Base-by-base conservation (phyloP, 78 protist genomes). In the Dictyostelium purpureum region DNA sequence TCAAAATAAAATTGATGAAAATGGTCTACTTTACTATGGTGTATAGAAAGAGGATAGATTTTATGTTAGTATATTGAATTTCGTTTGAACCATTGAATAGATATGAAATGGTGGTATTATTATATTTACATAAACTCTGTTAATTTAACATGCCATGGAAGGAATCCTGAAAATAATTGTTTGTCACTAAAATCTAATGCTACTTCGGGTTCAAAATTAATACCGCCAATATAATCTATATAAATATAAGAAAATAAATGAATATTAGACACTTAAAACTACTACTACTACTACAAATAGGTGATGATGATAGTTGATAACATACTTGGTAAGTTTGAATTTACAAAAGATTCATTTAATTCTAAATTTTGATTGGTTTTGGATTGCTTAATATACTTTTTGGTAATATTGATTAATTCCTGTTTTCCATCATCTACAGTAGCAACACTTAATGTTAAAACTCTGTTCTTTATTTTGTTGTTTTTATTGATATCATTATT, bases 91-190 rank as follows among this genome's bases (percentile, higher is more conserved):
- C 47, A 40, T 16, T 40, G 24, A n/a, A 40, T 38, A 18, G 2
- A 31, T 12, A 31, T 12, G 24, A 12, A 31, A 61, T 31, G 26
- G 10, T 31, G n/a, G 21, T 19, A 28, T 28, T 7, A 59, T 49
- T 11, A 35, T 10, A 71, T 81, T 26, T 85, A 73, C 82, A 85
- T 73, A n/a, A 85, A 85, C n/a, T 85, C 91, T 7, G 91, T 85
- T 31, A 85, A 16, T 73, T 85, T 85, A 26, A 73, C 45, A 57
- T 85, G 91, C 91, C 91, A 85, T 40, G 91, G 91, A 59, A 85
- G 45, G 45, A 85, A 85, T 35, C 82, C 81, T 38, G 56, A 51
- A 35, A 85, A 45, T 24, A 73, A 54, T 59, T 70, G 21, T 10
- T 73, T 37, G 3, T 73, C 81, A 12, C 70, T 73, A 37, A 85